Evolutionary conservation across 2,329 filamentous ascomycete species (phyloP), one percentile per base, ranked within the genome.

Genomic region (Monilinia laxa): DNA sequence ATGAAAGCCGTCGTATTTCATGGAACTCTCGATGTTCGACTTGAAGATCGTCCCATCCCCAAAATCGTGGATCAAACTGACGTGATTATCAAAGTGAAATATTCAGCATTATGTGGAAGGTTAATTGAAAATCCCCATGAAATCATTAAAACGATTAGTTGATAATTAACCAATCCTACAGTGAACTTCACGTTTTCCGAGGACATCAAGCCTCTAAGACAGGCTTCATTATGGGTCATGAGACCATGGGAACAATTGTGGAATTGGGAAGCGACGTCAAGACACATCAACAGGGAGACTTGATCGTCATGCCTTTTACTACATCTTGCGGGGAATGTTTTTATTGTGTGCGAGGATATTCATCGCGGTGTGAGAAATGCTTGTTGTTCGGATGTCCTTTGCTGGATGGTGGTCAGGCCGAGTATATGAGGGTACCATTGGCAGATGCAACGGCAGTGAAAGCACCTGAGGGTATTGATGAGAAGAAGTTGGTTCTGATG

Each of bases 1-100:
- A 97, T 97, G 93, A 90, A 91, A 78, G 92, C 92, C 40, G 91
- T 97, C 40, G 85, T 97, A 65, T 96, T 97, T 80, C 89, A 94
- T 69, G 92, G 90, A 6, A 70, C 67, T 11, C 55, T 73, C 16
- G 67, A 74, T 31, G 70, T 75, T 12, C 54, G 64, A 28, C 60
- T 97, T 65, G 90, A 96, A 79, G 87, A 95, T 68, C 85, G 91
- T 25, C 92, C 92, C 0, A 83, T 94, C 16, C 93, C 93, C 1
- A 84, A 86, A 71, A 83, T 97, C 70, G 82, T 89, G 72, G 83
- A 91, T 68, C 83, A 86, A 7, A 85, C 83, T 66, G 93, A 97
- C 76, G 85, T 94, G 67, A 88, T 97, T 71, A 86, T 97, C 75
- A 93, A 92, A 77, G 91, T 96, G 25, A 84, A 87, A 68, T 90